Evolutionary conservation across 2,329 filamentous ascomycete species (phyloP).

Genomic region (Fusarium continuum): DNA sequence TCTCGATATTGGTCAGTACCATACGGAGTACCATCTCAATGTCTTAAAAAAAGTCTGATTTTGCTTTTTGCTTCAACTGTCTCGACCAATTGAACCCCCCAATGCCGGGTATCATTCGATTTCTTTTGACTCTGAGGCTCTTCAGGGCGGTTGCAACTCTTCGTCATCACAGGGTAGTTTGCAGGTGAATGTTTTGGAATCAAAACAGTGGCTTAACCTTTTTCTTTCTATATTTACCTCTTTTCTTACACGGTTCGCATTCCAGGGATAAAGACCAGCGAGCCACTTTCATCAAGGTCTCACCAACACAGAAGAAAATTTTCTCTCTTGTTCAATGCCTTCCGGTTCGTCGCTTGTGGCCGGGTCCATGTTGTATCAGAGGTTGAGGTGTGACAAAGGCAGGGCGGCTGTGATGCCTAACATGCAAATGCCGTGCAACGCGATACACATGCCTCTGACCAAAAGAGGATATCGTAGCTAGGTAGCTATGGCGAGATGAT

Average conservation of each 20-base stretch:
- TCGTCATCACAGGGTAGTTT: slow-evolving; percentile 22
- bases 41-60: slow-evolving; percentile 8
- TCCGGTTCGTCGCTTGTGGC: slow-evolving; percentile 26
- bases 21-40: slow-evolving; percentile 1
- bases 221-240: neutral
- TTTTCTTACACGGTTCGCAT: slow-evolving; percentile 11
- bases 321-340: slow-evolving; percentile 6
- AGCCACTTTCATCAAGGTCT: slow-evolving; percentile 26
- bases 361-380: slow-evolving; percentile 26
- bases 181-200: slow-evolving; percentile 16
- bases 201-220: slow-evolving; percentile 14
- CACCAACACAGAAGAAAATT: slow-evolving; percentile 5
- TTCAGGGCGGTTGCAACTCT: slow-evolving; percentile 14
- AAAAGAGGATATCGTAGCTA: slow-evolving; percentile 6
- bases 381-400: slow-evolving; percentile 18
- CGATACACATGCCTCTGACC: slow-evolving; percentile 17
- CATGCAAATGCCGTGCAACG: slow-evolving; percentile 27
- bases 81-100: neutral
- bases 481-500: slow-evolving; percentile 3
- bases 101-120: slow-evolving; percentile 2
- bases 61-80: slow-evolving; percentile 8
- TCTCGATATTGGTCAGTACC: slow-evolving; percentile 6
- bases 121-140: slow-evolving; percentile 19
- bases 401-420: slow-evolving; percentile 27
- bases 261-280: slow-evolving; percentile 17